phyloP scores from a whole-genome alignment of 345 rosid genomes.

The Combretum micranthum region DNA sequence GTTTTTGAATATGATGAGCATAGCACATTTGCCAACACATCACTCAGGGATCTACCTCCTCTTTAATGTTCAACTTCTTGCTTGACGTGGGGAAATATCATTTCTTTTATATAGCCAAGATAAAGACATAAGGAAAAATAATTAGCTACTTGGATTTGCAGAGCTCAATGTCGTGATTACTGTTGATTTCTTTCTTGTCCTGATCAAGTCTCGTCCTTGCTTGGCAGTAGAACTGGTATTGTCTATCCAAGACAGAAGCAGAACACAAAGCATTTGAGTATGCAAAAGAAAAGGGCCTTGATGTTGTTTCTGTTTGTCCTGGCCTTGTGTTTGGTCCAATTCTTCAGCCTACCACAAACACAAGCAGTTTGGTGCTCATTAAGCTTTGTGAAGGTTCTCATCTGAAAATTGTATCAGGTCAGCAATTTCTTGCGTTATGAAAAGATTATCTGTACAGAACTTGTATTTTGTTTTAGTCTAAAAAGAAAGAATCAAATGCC shows the following conservation, averaged over 20 bases:
- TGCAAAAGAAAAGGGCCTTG: constrained; percentile 41
- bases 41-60: too few relatives aligned
- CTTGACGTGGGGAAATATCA: too few relatives aligned
- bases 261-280: constrained; percentile 56
- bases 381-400: constrained; percentile 48
- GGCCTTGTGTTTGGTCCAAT: constrained; percentile 48
- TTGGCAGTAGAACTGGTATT: constrained; percentile 53
- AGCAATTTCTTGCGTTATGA: neutral
- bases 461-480: too few relatives aligned
- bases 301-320: constrained; percentile 54
- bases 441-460: neutral
- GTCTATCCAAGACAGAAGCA: constrained; percentile 59
- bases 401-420: neutral
- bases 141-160: too few relatives aligned
- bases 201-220: neutral
- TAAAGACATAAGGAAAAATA: too few relatives aligned
- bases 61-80: too few relatives aligned
- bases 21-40: too few relatives aligned
- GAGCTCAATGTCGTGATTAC: too few relatives aligned
- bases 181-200: too few relatives aligned
- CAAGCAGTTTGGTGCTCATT: constrained; percentile 44
- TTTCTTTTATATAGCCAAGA: too few relatives aligned
- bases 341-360: constrained; percentile 38
- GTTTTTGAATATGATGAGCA: too few relatives aligned
- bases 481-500: too few relatives aligned